A percentile compares a stretch with the other conserved stretches of the same genome.
Evolutionary conservation across 2,329 filamentous ascomycete species (phyloP).

Genomic region (Beauveria scarabaeidicola): DNA sequence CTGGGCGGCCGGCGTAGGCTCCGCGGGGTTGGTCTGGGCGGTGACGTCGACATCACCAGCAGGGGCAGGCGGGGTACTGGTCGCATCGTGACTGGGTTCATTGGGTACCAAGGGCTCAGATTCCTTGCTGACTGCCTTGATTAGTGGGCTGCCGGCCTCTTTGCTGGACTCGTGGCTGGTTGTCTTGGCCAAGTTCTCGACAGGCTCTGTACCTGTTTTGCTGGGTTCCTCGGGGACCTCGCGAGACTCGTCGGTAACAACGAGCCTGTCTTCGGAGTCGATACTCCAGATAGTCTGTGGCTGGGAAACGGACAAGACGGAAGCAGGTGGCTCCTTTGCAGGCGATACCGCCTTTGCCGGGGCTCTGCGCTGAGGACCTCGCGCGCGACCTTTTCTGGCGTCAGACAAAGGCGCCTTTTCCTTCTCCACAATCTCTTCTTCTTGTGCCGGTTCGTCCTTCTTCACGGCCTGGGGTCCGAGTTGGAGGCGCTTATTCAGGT

Average conservation of each 20-base stretch:
- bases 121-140: neutral
- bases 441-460: conserved; percentile 56
- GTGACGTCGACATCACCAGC: neutral
- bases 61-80: neutral
- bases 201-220: neutral
- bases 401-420: conserved; percentile 77
- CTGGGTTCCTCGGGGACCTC: neutral
- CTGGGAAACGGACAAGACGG: conserved; percentile 38
- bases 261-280: conserved; percentile 36
- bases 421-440: conserved; percentile 46
- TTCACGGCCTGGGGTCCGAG: conserved; percentile 75
- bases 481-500: conserved; percentile 82
- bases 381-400: conserved; percentile 81
- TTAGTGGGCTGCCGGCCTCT: neutral
- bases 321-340: conserved; percentile 19
- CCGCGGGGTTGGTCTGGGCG: neutral
- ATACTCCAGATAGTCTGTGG: conserved; percentile 45
- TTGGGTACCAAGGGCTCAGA: neutral
- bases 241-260: neutral
- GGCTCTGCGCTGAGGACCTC: conserved; percentile 73
- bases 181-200: neutral
- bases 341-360: conserved; percentile 38
- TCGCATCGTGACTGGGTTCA: neutral
- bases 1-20: neutral
- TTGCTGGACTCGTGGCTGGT: neutral